Evolutionary conservation across 2,329 filamentous ascomycete species (phyloP).

Genomic region (Rachicladosporium sp.): DNA sequence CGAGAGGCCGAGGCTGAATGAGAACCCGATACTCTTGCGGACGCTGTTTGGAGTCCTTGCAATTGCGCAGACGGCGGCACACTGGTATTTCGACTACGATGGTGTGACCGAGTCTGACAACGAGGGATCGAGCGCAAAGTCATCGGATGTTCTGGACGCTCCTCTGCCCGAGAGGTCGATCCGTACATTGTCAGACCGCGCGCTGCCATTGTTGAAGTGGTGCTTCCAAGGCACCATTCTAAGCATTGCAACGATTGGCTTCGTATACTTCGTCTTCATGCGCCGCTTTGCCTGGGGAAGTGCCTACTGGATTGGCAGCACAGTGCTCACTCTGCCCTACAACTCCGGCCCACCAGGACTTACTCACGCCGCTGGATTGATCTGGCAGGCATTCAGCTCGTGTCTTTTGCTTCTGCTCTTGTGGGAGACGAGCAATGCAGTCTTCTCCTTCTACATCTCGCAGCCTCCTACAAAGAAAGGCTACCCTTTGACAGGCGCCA

Average conservation of each 20-base stretch:
- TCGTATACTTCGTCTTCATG: slow-evolving; percentile 48
- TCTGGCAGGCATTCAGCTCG: slow-evolving; percentile 33
- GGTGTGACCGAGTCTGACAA: slow-evolving; percentile 42
- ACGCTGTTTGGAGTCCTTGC: slow-evolving; percentile 58
- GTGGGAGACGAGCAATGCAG: slow-evolving; percentile 65
- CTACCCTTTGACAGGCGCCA: slow-evolving; percentile 70
- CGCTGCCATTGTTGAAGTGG: slow-evolving; percentile 7
- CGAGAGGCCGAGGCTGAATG: slow-evolving; percentile 69
- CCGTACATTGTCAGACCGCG: not conserved
- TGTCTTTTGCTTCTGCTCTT: slow-evolving; percentile 56
- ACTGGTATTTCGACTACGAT: slow-evolving; percentile 65
- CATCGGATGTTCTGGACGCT: not conserved
- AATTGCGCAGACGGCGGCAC: slow-evolving; percentile 53
- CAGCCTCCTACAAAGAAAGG: slow-evolving; percentile 73
- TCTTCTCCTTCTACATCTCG: slow-evolving; percentile 70
- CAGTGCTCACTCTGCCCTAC: slow-evolving; percentile 67
- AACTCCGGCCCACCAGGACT: slow-evolving; percentile 48
- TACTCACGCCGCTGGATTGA: slow-evolving; percentile 15
- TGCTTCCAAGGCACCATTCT: slow-evolving; percentile 10
- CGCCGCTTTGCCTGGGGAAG: slow-evolving; percentile 55
- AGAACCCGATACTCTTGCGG: slow-evolving; percentile 71
- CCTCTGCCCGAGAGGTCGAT: not conserved
- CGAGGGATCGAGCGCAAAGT: not conserved
- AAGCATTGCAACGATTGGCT: slow-evolving; percentile 9
- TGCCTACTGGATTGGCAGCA: slow-evolving; percentile 57